Evolutionary conservation across 176 grass and related monocot species (phyloP).

Genomic region (Aegilops tauschii): DNA sequence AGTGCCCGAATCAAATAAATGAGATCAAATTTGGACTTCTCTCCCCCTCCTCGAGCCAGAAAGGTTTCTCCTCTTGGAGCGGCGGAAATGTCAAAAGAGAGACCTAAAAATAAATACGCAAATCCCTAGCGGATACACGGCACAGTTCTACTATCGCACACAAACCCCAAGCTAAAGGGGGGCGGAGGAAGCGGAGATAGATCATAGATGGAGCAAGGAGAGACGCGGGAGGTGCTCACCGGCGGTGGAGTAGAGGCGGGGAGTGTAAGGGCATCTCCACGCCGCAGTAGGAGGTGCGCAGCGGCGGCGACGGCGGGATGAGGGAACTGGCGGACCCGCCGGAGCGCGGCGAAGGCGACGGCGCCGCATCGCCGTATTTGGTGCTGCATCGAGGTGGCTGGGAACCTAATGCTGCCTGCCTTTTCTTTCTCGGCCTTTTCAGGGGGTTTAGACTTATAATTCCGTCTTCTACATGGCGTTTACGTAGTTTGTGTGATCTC

Average conservation of each 20-base stretch:
- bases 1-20: neutral
- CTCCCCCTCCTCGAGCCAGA: neutral
- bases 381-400: slow-evolving; percentile 32
- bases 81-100: neutral
- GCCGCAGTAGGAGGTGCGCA: neutral
- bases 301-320: too few relatives aligned
- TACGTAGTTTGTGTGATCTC: rapidly evolving
- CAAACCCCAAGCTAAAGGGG: neutral
- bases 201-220: neutral
- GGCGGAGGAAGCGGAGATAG: neutral
- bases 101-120: neutral
- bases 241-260: slow-evolving; percentile 22
- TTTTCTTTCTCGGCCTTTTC: neutral
- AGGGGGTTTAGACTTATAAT: neutral
- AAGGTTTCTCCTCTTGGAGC: neutral
- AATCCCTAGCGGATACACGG: neutral
- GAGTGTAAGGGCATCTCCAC: neutral
- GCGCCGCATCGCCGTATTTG: slow-evolving; percentile 38
- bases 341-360: slow-evolving; percentile 23
- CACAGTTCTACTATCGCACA: neutral
- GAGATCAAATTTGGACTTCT: neutral
- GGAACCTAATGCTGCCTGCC: slow-evolving; percentile 7
- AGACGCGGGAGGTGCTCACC: slow-evolving; percentile 29
- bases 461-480: neutral
- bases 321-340: neutral